phyloP scores from a whole-genome alignment of 306 rosid species.

The Prinsepia uniflora region DNA sequence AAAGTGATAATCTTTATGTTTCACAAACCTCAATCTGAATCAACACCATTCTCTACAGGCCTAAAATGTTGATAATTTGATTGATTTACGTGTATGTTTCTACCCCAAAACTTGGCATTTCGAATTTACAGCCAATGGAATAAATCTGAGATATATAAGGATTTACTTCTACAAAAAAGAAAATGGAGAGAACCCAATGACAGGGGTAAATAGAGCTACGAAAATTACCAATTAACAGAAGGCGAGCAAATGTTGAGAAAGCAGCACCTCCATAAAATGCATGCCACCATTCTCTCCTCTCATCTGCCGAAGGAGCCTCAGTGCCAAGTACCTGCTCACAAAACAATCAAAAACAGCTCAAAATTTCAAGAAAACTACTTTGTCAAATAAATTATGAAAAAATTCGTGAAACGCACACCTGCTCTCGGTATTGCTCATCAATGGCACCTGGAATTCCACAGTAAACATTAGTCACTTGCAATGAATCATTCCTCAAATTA shows the following conservation, averaged over 20 bases:
- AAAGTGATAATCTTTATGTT: slow-evolving; percentile 5
- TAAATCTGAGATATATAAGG: neutral
- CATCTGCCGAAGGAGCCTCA: slow-evolving; percentile 46
- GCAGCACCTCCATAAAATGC: slow-evolving; percentile 67
- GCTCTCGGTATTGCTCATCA: slow-evolving; percentile 49
- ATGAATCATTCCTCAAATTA: neutral
- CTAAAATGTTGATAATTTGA: neutral
- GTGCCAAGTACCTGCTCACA: slow-evolving; percentile 42
- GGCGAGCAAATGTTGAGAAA: slow-evolving; percentile 64
- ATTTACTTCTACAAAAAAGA: neutral
- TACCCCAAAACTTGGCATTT: neutral
- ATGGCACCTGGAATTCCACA: slow-evolving; percentile 51
- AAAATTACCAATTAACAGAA: slow-evolving; percentile 62
- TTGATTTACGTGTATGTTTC: neutral
- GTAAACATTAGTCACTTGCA: slow-evolving; percentile 9
- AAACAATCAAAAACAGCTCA: slow-evolving; percentile 13
- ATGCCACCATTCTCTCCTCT: slow-evolving; percentile 57
- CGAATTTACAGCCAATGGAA: neutral
- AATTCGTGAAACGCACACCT: slow-evolving; percentile 46
- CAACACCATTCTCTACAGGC: neutral
- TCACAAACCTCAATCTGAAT: neutral
- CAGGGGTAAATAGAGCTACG: slow-evolving; percentile 10
- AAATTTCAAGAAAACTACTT: slow-evolving; percentile 2
- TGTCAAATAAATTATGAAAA: slow-evolving; percentile 1
- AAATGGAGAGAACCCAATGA: neutral